A percentile compares a stretch with the other conserved stretches of the same genome.
These are phyloP conservation scores for Aspergillus latus DNA, from an alignment of 2,329 filamentous ascomycete genomes.

Conservation along the genomic window DNA sequence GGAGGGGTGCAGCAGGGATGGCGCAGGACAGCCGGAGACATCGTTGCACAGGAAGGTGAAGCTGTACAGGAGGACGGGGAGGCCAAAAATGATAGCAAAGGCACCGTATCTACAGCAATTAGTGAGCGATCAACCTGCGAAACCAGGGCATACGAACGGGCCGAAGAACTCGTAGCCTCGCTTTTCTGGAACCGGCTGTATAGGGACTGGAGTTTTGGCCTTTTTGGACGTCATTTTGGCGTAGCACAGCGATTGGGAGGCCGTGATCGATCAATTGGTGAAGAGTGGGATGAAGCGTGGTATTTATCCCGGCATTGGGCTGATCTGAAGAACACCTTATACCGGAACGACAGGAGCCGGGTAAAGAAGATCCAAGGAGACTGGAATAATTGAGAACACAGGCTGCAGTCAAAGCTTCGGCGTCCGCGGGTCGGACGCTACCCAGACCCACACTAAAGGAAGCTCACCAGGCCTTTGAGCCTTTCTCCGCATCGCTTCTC, in stretches of 20 bases:
- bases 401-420: too few relatives aligned
- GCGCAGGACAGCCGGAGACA: slow-evolving; percentile 83
- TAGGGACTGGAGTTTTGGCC: slow-evolving; percentile 30
- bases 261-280: background rate
- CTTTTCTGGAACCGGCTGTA: slow-evolving; percentile 41
- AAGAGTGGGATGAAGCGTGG: background rate
- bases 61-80: slow-evolving; percentile 75
- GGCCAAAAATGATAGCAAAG: slow-evolving; percentile 72
- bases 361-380: background rate
- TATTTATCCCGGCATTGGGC: background rate
- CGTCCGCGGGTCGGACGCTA: too few relatives aligned
- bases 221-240: slow-evolving; percentile 36
- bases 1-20: slow-evolving; percentile 71
- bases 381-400: too few relatives aligned
- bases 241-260: background rate
- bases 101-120: slow-evolving; percentile 64
- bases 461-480: too few relatives aligned
- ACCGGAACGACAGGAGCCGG: slow-evolving; percentile 14
- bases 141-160: slow-evolving; percentile 39
- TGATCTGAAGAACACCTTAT: background rate
- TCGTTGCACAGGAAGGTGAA: slow-evolving; percentile 90
- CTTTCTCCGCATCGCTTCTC: slow-evolving; percentile 6
- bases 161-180: slow-evolving; percentile 50
- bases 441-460: too few relatives aligned
- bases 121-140: background rate